Base-by-base conservation (phyloP, 2,329 filamentous ascomycete genomes). In the Pyrenochaeta sp. region DNA sequence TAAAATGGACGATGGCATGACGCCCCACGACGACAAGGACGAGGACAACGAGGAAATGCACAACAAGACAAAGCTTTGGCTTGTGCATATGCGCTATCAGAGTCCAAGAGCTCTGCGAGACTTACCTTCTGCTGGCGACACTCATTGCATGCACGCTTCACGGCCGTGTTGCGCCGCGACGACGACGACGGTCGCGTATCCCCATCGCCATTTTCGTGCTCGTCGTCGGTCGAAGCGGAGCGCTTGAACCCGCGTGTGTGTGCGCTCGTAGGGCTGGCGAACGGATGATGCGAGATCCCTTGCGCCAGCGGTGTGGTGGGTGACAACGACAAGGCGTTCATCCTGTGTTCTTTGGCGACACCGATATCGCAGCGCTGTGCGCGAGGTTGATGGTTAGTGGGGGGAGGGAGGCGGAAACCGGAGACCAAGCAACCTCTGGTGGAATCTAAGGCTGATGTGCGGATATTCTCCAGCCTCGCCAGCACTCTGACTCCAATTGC, bases 121-220 rank as follows among this genome's bases (percentile, higher is more conserved):
- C 71, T 81, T 84, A 92, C 91, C 83, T 94, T 94, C 78, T 94
- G 91, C 79, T 94, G 91, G 61, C 91, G 85, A 74, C 91, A 94
- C 77, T 94, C 91, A 73, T 93, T 93, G 78, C 91, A 94, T 5
- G 91, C 91, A 69, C 91, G 85, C 81, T 94, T 92, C 48, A 77
- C 75, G 40, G 74, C 73, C 3, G 72, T 71, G 58, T 73, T 72
- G 58, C 75, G 74, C 50, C 72, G 67, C 62, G 67, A 61, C 32
- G 68, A 71, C 48, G 62, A 65, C 22, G 61, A 64, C 27, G 62
- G 64, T 36, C 72, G 67, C 37, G 65, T 59, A 28, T 65, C 69
- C 2, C 52, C 63, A 52, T 76, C 69, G 59, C 69, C 72, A 56
- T 76, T 67, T 42, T 74, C 72, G 22, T 64, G 55, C 48, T 77